Base-by-base conservation (phyloP, 2,329 filamentous ascomycete genomes). In the Cadophora malorum region DNA sequence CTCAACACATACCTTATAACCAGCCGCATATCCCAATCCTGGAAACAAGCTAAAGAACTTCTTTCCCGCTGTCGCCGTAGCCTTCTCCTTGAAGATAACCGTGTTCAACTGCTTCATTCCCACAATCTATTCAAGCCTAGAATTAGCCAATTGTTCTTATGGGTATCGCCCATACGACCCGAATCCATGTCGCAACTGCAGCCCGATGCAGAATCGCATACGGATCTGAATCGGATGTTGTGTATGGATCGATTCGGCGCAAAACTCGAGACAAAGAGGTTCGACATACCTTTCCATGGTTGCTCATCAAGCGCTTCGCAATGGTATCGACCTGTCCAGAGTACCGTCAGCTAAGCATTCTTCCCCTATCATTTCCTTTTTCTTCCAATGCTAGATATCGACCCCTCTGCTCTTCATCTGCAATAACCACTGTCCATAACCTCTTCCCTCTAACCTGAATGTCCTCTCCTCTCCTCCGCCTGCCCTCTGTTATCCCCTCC, bases 251-350 rank as follows among this genome's bases (percentile, higher is more conserved):
- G 6, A 19, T 12, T 45, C 41, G 41, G 41, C 7, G 16, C 19
- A 21, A 19, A 19, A 49, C 45, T 49, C 45, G 45, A 19, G 45
- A 14, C 12, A 7, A 5, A 49, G n/a, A 19, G 45, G 21, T 21
- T 49, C 45, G 5, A n/a, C 49, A 3, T 72, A 92, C 87, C 83
- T 85, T 92, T 78, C 88, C 89, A 80, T 97, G 91, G 82, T 99
- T 97, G 88, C 94, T 97, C 96, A 99, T 99, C 82, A 99, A 88
- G 75, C 96, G 93, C 86, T 99, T 99, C 72, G 96, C 95, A 77
- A 96, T 97, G 62, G 96, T 99, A 83, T 99, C 96, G 80, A 99
- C 93, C 92, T 95, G 76, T 67, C 4, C 78, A 75, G 12, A 56
- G 35, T 35, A 63, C 45, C 14, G 31, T 45, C 63, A 62, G 23